Base-by-base conservation (phyloP, 148 eudicot genomes). In the Pharnaceum exiguum region DNA sequence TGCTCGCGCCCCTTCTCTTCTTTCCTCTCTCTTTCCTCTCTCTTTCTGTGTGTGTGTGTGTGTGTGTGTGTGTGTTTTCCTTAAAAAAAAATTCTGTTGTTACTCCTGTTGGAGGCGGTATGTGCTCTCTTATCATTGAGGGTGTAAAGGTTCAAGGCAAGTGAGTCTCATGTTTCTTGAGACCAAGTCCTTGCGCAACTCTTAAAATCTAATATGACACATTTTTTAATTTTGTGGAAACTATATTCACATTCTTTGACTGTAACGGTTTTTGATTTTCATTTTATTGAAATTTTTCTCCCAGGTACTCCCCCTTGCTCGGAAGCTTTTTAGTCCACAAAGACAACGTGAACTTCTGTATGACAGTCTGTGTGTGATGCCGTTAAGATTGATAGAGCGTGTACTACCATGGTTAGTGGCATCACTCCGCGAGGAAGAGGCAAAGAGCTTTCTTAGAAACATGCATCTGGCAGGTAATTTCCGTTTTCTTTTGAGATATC, bases 381-480 rank as follows among this genome's bases (percentile, higher is more conserved):
- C 97, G 33, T 62, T 90, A 67, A 84, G 94, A 69, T 61, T 90
- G 71, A 90, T 90, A 59, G 97, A 90, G 61, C 75, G 95, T 69
- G 95, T 86, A 67, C 78, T 90, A 69, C 97, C 97, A 56, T 90
- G 97, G 97, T 63, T 90, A 77, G 91, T 90, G 46, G 80, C 86
- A 67, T 82, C 85, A 68, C 71, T 86, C 11, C 75, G 77, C 58
- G 86, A 84, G 67, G 95, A 76, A 51, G 95, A 82, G 72, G 86
- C 91, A 39, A 82, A 65, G 49, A 58, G 77, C 44, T 82, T 90
- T 47, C 87, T 90, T 53, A 72, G 67, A 64, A 90, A 90, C 66
- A 74, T 90, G 86, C 82, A 86, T 48, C 63, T 84, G 87, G 95
- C 97, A 84, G 97, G 97, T 90, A 62, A 40, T 53, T 71, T n/a